Evolutionary conservation across 345 rosid species (phyloP), one percentile per base, ranked within the genome.

Genomic region (Iberis pinnata): DNA sequence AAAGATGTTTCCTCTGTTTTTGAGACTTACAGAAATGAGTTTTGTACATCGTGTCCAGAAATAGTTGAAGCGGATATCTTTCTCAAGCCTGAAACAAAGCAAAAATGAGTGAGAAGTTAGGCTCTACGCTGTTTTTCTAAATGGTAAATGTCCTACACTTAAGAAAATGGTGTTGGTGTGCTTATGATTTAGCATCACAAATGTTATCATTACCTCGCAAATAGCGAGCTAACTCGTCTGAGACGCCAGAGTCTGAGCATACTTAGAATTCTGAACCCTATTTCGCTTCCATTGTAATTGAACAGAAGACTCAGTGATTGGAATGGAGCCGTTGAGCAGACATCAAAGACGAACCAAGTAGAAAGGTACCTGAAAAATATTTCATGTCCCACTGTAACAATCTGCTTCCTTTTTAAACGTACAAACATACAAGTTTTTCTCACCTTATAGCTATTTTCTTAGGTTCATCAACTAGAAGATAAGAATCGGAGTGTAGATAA

Each of bases 201-300:
- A 52, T 12, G 25, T 58, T n/a, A n/a, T n/a, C n/a, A n/a, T n/a
- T n/a, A 90, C 98, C 98, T 90, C 63, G 98, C 95, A 53, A 87
- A 90, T 9, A 90, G 83, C 19, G 96, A 74, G 70, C 96, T 90
- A 68, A 90, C 98, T 64, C 98, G 75, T 73, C 98, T 70, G 18
- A 90, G 81, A 63, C 98, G 96, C 98, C 98, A 90, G 53, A 90
- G 86, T 43, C 98, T 76, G 49, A 90, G 93, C 96, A 87, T 90
- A 71, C 71, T 87, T 57, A 90, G 96, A 44, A 84, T 50, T 68
- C 84, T 81, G 56, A 84, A 71, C 43, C 86, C 84, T 9, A 87
- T 69, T 55, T 76, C 89, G 25, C 86, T 76, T 56, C 79, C 67
- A 38, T 84, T 75, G 61, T 78, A 72, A 15, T 77, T 72, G 68